A percentile compares a stretch with the other conserved stretches of the same genome.
These are phyloP conservation scores for Phaeotremella skinneri DNA, from an alignment of 768 basidiomycete species.

Conservation along the genomic window DNA sequence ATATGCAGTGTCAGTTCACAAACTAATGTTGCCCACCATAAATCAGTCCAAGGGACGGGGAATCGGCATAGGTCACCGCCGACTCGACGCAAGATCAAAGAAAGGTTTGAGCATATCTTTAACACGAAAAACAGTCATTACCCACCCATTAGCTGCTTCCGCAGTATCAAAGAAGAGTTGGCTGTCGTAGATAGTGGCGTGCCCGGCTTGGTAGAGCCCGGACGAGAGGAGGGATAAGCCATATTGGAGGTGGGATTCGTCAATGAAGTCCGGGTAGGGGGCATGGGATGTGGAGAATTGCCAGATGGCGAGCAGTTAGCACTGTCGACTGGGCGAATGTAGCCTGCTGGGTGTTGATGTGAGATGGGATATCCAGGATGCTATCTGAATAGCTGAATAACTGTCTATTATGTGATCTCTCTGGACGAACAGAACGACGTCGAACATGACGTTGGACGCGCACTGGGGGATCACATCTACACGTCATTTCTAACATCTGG, in stretches of 20 bases:
- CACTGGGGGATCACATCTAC: background rate
- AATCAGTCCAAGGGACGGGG: no score
- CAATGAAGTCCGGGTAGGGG: constrained; percentile 10
- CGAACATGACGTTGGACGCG: background rate
- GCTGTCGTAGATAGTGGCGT: constrained; percentile 29
- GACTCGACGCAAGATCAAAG: constrained; percentile 1
- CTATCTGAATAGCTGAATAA: no score
- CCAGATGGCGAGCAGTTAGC: no score
- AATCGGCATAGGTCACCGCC: background rate
- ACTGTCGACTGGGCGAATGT: no score
- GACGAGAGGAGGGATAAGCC: constrained; percentile 28
- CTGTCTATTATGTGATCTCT: no score
- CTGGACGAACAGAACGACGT: background rate
- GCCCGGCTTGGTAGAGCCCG: constrained; percentile 35
- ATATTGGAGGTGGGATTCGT: constrained; percentile 8
- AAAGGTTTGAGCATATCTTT: no score
- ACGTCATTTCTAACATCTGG: background rate
- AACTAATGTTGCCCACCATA: background rate
- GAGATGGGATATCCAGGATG: no score
- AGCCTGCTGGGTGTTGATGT: no score
- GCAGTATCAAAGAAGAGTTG: constrained; percentile 40
- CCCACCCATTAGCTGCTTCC: constrained; percentile 47
- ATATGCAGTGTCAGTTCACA: background rate
- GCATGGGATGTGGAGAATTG: constrained; percentile 7
- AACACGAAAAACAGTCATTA: no score